phyloP scores from a whole-genome alignment of 2,329 filamentous ascomycete species.

The Aspergillus cejpii region DNA sequence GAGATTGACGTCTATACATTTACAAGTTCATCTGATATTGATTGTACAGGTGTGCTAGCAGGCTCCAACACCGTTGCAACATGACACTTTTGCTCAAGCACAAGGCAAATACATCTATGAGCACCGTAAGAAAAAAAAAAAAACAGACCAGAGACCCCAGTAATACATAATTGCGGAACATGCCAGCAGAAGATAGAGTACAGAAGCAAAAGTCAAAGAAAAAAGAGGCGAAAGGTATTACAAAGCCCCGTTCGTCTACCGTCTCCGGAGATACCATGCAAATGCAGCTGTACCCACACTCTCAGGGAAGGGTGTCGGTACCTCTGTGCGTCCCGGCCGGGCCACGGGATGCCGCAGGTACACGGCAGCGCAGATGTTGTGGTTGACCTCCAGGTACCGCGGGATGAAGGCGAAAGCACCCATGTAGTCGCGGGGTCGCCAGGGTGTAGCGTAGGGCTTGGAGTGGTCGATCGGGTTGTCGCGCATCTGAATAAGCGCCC shows the following conservation, averaged over 20 bases:
- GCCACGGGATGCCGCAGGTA: conserved; percentile 93
- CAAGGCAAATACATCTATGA: conserved; percentile 23
- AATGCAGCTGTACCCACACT: conserved; percentile 73
- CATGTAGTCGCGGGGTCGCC: conserved; percentile 82
- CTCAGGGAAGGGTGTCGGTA: conserved; percentile 72
- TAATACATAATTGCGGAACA: conserved; percentile 32
- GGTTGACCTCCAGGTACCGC: conserved; percentile 93
- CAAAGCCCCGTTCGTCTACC: conserved; percentile 47
- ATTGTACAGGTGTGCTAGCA: conserved; percentile 5
- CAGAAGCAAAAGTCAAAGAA: conserved; percentile 4
- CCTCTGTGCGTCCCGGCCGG: conserved; percentile 69
- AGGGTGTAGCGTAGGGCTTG: conserved; percentile 88
- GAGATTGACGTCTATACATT: conserved; percentile 3
- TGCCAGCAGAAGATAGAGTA: conserved; percentile 19
- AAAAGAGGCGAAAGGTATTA: conserved; percentile 8
- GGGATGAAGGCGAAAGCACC: conserved; percentile 90
- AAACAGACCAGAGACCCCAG: conserved; percentile 26
- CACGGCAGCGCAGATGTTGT: conserved; percentile 90
- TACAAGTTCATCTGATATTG: conserved; percentile 5
- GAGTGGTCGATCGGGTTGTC: conserved; percentile 68
- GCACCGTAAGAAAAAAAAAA: conserved; percentile 12
- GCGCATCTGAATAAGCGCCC: conserved; percentile 57
- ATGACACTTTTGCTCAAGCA: conserved; percentile 1
- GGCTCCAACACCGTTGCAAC: conserved; percentile 18
- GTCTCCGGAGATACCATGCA: conserved; percentile 85